These are phyloP conservation scores for Crithidia sp. DNA, from an alignment of 208 protist genomes.

Conservation along the genomic window DNA sequence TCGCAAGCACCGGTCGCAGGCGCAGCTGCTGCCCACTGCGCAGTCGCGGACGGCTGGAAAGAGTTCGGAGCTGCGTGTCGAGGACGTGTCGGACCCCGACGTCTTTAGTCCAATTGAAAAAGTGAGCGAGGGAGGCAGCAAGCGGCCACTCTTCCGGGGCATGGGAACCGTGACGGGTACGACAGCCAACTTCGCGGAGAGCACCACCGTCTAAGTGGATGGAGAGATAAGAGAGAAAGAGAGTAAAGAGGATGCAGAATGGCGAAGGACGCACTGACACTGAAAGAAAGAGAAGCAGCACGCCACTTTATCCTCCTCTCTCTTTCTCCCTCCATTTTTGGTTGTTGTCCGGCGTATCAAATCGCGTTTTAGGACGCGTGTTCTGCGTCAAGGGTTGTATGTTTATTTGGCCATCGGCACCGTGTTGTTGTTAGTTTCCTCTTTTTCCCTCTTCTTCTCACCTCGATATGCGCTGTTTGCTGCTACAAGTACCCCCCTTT, in stretches of 20 bases:
- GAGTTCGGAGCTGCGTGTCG: constrained; percentile 20
- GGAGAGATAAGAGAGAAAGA: no score
- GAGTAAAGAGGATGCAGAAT: no score
- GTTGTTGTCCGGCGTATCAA: no score
- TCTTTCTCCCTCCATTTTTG: no score
- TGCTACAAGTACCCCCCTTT: not conserved
- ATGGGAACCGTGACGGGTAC: not conserved
- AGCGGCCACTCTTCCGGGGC: constrained; percentile 15
- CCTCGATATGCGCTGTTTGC: not conserved
- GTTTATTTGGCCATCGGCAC: not conserved
- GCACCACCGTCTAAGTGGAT: not conserved
- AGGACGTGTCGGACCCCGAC: constrained; percentile 23
- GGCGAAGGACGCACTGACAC: no score
- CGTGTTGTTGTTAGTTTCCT: not conserved
- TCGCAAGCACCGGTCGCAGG: constrained; percentile 3
- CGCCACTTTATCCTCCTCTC: no score
- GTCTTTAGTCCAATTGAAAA: constrained; percentile 16
- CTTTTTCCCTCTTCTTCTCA: not conserved
- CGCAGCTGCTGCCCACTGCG: not conserved
- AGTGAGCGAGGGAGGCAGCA: constrained; percentile 24
- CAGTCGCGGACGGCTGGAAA: not conserved
- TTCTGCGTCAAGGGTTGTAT: no score
- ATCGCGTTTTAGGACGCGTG: no score
- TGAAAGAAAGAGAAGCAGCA: no score
- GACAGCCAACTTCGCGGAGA: not conserved